These are phyloP conservation scores for Aspergillus taichungensis DNA, from an alignment of 495 filamentous ascomycete species.

Conservation along the genomic window DNA sequence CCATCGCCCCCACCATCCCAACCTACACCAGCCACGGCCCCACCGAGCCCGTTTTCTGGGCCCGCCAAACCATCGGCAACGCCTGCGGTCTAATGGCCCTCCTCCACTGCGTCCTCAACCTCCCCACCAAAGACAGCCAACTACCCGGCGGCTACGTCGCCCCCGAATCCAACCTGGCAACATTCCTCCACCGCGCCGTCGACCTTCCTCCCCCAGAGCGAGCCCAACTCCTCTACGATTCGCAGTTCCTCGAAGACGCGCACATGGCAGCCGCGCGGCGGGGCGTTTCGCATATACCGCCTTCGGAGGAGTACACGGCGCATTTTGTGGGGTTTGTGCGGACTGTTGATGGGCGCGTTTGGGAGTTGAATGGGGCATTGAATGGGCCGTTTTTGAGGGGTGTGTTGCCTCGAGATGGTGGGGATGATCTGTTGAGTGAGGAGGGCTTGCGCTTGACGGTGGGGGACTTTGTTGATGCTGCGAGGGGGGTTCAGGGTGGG, in stretches of 20 bases:
- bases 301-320: constrained; percentile 51
- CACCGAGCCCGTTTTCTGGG: constrained; percentile 51
- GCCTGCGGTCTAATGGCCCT: constrained; percentile 57
- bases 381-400: constrained; percentile 71
- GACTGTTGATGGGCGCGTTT: constrained; percentile 52
- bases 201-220: constrained; percentile 37
- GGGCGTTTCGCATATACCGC: constrained; percentile 60
- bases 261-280: constrained; percentile 59
- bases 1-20: constrained; percentile 22
- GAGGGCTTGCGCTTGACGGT: constrained; percentile 55
- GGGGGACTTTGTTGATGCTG: constrained; percentile 49
- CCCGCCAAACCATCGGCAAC: constrained; percentile 57
- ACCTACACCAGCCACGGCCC: constrained; percentile 42
- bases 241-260: constrained; percentile 54
- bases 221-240: constrained; percentile 60
- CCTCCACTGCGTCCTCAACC: constrained; percentile 50
- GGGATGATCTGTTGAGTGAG: constrained; percentile 63
- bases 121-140: constrained; percentile 10
- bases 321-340: constrained; percentile 82
- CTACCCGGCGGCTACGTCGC: constrained; percentile 27
- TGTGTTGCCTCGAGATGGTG: constrained; percentile 37
- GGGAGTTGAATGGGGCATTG: constrained; percentile 73
- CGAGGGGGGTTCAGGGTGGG: constrained; percentile 47
- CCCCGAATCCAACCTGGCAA: constrained; percentile 20
- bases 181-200: constrained; percentile 18